Base-by-base conservation (phyloP, 768 basidiomycete genomes). In the Xerocomus spinulosus region DNA sequence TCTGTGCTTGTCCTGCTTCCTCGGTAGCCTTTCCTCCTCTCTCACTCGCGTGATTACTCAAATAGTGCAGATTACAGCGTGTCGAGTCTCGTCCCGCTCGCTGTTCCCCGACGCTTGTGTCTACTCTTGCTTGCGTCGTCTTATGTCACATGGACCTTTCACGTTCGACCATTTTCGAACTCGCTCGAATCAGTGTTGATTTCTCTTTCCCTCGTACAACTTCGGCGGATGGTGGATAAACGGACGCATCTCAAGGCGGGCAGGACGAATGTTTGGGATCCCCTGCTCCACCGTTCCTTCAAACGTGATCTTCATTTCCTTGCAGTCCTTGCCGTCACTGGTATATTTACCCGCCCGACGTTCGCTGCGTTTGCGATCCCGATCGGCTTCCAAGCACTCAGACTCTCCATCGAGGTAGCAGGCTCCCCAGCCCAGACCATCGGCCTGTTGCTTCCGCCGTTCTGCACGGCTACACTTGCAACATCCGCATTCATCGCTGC, bases 141-240 rank as follows among this genome's bases (percentile, higher is more conserved):
- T 20, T 59, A 72, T 35, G 64, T 70, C 38, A 58, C 62, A 26
- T 58, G 61, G 33, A 70, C 70, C 3, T 70, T 70, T 39, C 72
- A 73, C 42, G 48, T 70, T 36, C 60, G 72, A 32, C 70, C 71
- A 2, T 73, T 73, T 49, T 70, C 70, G 17, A 73, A 71, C 39
- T 64, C 70, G 3, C 48, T 70, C 3, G 72, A 73, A 51, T 58
- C 68, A 2, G 44, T 65, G 3, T 36, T 68, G 15, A 40, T 73
- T 3, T 56, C 64, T 12, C 48, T 67, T 12, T 68, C 60, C 28
- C 58, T 72, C 5, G 54, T 58, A 9, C 48, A 60, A 15, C 48
- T 68, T 35, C 53, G 46, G 20, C 56, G 51, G 18, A 38, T 70
- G 18, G 26, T 44, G 10, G 44, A 52, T 17, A 35, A 20, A 35